These are phyloP conservation scores for Mortierella hygrophila DNA, from an alignment of 192 early-diverging fungal genomes.

Conservation along the genomic window DNA sequence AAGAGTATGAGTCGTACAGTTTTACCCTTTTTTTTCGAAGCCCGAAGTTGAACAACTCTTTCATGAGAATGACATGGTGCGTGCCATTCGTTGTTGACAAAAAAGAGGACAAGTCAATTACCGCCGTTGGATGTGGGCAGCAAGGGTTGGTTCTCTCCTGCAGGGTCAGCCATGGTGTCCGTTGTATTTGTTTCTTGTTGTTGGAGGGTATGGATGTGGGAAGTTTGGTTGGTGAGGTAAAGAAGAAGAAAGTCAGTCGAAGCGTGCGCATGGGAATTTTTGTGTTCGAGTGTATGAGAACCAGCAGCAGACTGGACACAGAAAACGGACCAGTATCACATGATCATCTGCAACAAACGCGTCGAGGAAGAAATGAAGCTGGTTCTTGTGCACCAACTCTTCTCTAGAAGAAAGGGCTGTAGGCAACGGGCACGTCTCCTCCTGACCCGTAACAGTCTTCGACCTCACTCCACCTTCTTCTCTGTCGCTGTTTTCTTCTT, in stretches of 20 bases:
- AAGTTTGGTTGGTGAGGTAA: background rate
- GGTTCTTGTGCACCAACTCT: background rate
- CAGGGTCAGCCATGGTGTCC: background rate
- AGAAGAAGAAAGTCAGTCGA: background rate
- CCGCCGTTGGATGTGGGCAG: background rate
- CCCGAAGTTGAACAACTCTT: background rate
- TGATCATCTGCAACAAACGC: background rate
- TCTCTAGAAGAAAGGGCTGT: background rate
- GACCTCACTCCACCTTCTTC: background rate
- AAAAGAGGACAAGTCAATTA: background rate
- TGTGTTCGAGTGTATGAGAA: background rate
- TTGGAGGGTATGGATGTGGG: background rate
- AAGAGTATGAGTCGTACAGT: background rate
- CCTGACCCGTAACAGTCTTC: background rate
- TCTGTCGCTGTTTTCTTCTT: background rate
- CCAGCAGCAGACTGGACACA: background rate
- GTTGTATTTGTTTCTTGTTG: background rate
- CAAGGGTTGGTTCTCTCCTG: conserved; percentile 8
- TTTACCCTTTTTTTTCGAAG: background rate
- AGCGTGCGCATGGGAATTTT: background rate
- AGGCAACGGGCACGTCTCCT: background rate
- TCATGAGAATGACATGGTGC: background rate
- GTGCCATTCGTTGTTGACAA: no score
- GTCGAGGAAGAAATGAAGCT: background rate
- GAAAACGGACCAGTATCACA: background rate